A percentile compares a stretch with the other conserved stretches of the same genome.
Conservation (phyloP, 805 yeast genomes). For the Myxozyma nipponensis region DNA sequence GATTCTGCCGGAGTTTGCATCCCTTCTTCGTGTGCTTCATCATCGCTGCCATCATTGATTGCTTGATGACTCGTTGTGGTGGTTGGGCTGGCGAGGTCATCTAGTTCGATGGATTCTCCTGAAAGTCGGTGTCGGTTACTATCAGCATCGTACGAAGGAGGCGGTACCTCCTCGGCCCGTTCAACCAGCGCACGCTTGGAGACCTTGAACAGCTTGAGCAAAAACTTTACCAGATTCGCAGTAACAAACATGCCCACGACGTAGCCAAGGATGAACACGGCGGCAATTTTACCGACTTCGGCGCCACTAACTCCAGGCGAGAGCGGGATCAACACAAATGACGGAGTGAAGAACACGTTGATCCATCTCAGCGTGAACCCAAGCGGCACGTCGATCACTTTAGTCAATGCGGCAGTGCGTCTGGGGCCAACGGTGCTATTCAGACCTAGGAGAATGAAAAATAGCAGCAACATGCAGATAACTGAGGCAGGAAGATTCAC, state of each 20-base stretch:
- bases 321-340: slow-evolving; percentile 67
- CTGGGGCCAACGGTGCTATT: slow-evolving; percentile 42
- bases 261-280: slow-evolving; percentile 66
- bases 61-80: not conserved
- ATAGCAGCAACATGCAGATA: slow-evolving; percentile 60
- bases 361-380: slow-evolving; percentile 74
- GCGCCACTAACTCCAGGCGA: slow-evolving; percentile 60
- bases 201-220: slow-evolving; percentile 40
- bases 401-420: slow-evolving; percentile 17
- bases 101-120: slow-evolving; percentile 5
- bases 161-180: slow-evolving; percentile 31
- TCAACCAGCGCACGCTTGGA: slow-evolving; percentile 25
- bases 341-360: slow-evolving; percentile 72
- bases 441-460: slow-evolving; percentile 43
- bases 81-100: not conserved
- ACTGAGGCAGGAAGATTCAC: slow-evolving; percentile 68
- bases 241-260: slow-evolving; percentile 48
- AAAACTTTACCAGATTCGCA: slow-evolving; percentile 46
- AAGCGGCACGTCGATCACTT: slow-evolving; percentile 50
- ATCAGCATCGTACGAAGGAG: too few species aligned
- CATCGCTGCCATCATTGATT: not conserved
- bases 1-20: not conserved
- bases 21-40: not conserved
- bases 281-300: slow-evolving; percentile 71
- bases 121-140: slow-evolving; percentile 2